These are phyloP conservation scores for Mycosphaerella sp. DNA, from an alignment of 2,329 filamentous ascomycete genomes.

Conservation along the genomic window DNA sequence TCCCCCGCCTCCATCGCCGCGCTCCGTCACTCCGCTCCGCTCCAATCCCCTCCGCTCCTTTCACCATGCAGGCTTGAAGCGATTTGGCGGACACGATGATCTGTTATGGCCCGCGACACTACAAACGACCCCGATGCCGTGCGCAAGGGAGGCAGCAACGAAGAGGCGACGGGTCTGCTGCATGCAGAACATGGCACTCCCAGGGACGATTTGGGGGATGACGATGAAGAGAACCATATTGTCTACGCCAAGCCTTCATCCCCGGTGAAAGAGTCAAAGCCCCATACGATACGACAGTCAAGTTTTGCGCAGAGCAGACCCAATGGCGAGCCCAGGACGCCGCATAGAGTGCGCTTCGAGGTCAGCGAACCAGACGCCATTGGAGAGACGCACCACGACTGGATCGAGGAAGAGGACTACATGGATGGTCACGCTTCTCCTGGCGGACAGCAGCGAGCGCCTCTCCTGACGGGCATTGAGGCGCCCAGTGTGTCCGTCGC, in stretches of 20 bases:
- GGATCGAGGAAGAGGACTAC: constrained; percentile 58
- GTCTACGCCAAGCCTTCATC: constrained; percentile 17
- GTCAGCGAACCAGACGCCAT: constrained; percentile 34
- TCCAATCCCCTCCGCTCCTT: not conserved
- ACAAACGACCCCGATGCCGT: constrained; percentile 23
- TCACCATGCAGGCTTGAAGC: constrained; percentile 12
- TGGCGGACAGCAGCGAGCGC: constrained; percentile 48
- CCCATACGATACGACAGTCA: constrained; percentile 29
- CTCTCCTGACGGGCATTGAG: constrained; percentile 75
- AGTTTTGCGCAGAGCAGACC: constrained; percentile 44
- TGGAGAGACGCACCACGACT: constrained; percentile 30
- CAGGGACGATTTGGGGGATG: constrained; percentile 24
- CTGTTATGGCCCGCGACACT: constrained; percentile 34
- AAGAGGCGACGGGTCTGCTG: constrained; percentile 30
- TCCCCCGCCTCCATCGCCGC: too few species aligned
- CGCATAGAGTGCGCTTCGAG: constrained; percentile 70
- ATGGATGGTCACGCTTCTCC: constrained; percentile 38
- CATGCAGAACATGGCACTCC: constrained; percentile 12
- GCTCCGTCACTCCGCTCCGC: not conserved
- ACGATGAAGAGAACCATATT: constrained; percentile 14
- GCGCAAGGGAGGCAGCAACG: constrained; percentile 20
- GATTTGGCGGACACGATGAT: constrained; percentile 30
- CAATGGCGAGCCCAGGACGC: constrained; percentile 54
- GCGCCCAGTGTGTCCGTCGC: constrained; percentile 71
- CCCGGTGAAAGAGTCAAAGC: constrained; percentile 8